phyloP scores from a whole-genome alignment of 2,329 filamentous ascomycete species.

The Scleromitrula shiraiana region DNA sequence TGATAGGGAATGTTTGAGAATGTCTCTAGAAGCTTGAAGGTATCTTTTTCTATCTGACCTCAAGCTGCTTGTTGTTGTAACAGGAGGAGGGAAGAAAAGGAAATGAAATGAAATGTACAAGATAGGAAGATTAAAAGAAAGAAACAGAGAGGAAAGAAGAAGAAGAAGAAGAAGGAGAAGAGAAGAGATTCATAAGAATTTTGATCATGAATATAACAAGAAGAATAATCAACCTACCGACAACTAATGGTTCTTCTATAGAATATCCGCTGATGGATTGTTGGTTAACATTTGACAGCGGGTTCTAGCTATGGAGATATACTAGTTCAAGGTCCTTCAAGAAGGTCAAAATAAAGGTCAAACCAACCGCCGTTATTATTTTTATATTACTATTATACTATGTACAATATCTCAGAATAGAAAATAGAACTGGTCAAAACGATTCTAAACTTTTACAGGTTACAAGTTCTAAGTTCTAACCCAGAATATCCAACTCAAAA shows the following conservation, averaged over 20 bases:
- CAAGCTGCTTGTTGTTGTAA: not conserved
- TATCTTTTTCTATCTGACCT: not conserved
- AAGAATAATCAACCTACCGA: not conserved
- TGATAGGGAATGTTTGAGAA: not conserved
- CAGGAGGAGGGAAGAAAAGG: not conserved
- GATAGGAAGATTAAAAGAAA: too few relatives aligned
- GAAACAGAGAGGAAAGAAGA: too few relatives aligned
- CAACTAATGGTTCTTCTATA: too few relatives aligned
- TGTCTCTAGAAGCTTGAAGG: too few relatives aligned
- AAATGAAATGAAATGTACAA: not conserved
- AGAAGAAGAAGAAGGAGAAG: not conserved
- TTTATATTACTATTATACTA: too few relatives aligned
- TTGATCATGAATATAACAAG: not conserved
- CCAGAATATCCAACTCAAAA: not conserved
- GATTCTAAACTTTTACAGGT: too few relatives aligned
- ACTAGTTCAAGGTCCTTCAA: not conserved
- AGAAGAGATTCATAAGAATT: not conserved
- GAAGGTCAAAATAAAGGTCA: not conserved
- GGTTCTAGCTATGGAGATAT: not conserved
- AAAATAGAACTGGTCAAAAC: too few relatives aligned
- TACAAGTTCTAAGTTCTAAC: too few relatives aligned
- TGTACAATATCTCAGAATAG: too few relatives aligned
- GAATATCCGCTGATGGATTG: too few relatives aligned
- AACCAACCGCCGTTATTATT: not conserved
- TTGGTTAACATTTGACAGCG: constrained; percentile 4